Base-by-base conservation (phyloP, 2,329 filamentous ascomycete species). In the Nakataea oryzae region DNA sequence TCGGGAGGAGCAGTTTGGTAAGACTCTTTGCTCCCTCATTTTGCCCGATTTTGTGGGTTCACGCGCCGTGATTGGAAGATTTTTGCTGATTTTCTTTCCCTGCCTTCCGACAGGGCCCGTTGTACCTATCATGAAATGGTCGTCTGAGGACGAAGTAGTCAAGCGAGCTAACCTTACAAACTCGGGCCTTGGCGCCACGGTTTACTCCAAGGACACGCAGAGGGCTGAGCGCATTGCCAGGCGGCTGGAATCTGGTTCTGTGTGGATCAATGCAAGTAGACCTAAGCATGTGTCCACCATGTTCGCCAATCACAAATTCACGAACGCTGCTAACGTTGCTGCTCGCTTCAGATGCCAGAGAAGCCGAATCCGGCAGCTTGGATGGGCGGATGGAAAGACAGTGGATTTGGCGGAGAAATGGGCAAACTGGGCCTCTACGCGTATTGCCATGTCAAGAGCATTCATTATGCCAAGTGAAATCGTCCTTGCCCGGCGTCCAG, bases 51-150 rank as follows among this genome's bases (percentile, higher is more conserved):
- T n/a, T 41, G 8, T 41, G 34, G 3, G 12, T 14, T 21, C 34
- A 5, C 7, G 34, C 7, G 13, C 13, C 8, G 34, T n/a, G 13
- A 7, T 17, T 59, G 57, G 24, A 17, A 11, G 56, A 26, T 57
- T 30, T 26, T 24, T 50, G 21, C 41, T 50, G 41, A 50, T n/a
- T 50, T 17, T n/a, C 2, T n/a, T 24, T 50, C n/a, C n/a, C 13
- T 54, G 2, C 27, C 1, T n/a, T 28, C 27, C 4, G 26, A 24
- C 34, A 79, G 79, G 81, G 0, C 87, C 87, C 0, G 84, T 90
- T 34, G 77, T 89, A 1, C 86, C 86, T 0, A 73, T 88, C 9
- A 68, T 88, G 62, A 80, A 78, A 26, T 90, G 85, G 85, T 74
- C 75, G 0, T 77, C 81, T 30, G 86, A 89, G 64, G 79, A 79